These are phyloP conservation scores for Syncephalastrum sp. DNA, from an alignment of 371 early-diverging fungal species.

Conservation along the genomic window DNA sequence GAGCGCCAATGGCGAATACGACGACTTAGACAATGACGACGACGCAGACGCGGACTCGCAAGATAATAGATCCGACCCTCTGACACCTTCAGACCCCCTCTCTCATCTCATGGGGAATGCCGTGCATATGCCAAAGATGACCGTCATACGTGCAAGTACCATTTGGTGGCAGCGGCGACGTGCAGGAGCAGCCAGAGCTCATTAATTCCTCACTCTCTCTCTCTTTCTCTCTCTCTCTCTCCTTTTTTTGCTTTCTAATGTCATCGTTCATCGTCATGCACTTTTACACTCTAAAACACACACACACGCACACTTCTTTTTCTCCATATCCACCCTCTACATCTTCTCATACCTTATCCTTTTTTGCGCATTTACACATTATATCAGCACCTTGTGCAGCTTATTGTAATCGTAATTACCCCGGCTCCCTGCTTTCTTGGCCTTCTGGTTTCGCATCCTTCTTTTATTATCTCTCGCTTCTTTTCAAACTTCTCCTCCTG, in stretches of 20 bases:
- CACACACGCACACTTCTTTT: too few species aligned
- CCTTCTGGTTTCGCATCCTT: too few species aligned
- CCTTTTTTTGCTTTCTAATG: background rate
- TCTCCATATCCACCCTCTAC: too few species aligned
- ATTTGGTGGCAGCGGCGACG: conserved; percentile 49
- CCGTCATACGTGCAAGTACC: conserved; percentile 39
- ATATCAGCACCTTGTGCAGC: too few species aligned
- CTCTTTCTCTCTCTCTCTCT: conserved; percentile 4
- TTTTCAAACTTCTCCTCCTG: too few species aligned
- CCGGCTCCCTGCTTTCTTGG: too few species aligned
- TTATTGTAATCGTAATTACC: too few species aligned
- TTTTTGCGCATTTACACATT: too few species aligned
- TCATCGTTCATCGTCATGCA: too few species aligned
- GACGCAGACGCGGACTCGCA: conserved; percentile 4
- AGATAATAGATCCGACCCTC: conserved; percentile 3
- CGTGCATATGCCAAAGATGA: conserved; percentile 32
- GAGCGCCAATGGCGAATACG: conserved; percentile 19
- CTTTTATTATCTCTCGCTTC: too few species aligned
- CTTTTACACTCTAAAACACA: too few species aligned
- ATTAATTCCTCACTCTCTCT: conserved; percentile 10
- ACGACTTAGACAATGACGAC: conserved; percentile 20
- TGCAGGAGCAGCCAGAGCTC: conserved; percentile 9
- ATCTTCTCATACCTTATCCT: too few species aligned
- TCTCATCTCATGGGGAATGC: conserved; percentile 21
- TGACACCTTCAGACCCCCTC: conserved; percentile 13